Evolutionary conservation across 2,329 filamentous ascomycete species (phyloP).

Genomic region (Trichoderma brevicompactum): DNA sequence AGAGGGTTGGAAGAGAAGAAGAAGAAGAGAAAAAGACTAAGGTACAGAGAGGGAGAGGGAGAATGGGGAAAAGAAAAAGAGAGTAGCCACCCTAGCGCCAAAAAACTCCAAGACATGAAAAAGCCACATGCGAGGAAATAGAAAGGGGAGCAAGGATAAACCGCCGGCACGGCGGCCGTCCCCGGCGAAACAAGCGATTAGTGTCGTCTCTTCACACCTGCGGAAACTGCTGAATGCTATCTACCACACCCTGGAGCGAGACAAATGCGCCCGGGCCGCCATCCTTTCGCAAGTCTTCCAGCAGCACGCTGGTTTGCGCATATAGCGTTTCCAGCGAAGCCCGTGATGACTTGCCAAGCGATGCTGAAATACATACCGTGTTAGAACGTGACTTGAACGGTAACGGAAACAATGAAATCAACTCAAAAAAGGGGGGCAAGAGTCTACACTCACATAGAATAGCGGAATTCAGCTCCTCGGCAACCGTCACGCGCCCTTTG

Average conservation of each 20-base stretch:
- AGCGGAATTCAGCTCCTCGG: constrained; percentile 91
- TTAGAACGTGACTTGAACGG: constrained; percentile 32
- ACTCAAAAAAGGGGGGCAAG: not conserved
- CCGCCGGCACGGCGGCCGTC: not conserved
- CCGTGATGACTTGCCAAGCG: constrained; percentile 84
- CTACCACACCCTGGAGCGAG: constrained; percentile 58
- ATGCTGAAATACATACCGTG: constrained; percentile 61
- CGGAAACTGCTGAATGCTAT: constrained; percentile 49
- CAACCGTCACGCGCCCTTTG: constrained; percentile 74
- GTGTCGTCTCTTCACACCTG: constrained; percentile 31
- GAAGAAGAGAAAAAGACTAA: not conserved
- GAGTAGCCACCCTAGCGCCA: not conserved
- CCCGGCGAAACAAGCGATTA: not conserved
- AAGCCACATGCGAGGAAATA: not conserved
- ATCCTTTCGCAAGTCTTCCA: constrained; percentile 80
- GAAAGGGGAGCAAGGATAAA: not conserved
- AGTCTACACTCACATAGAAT: constrained; percentile 72
- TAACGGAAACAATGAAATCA: not conserved
- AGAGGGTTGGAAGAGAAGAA: constrained; percentile 19
- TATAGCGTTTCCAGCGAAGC: constrained; percentile 84
- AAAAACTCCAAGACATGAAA: constrained; percentile 3
- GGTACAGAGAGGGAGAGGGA: not conserved
- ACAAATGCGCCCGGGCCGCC: constrained; percentile 84
- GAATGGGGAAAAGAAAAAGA: not conserved
- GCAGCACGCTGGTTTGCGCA: constrained; percentile 81